Evolutionary conservation across 352 stramenopile species (phyloP).

Genomic region (Pythium aristosporum): DNA sequence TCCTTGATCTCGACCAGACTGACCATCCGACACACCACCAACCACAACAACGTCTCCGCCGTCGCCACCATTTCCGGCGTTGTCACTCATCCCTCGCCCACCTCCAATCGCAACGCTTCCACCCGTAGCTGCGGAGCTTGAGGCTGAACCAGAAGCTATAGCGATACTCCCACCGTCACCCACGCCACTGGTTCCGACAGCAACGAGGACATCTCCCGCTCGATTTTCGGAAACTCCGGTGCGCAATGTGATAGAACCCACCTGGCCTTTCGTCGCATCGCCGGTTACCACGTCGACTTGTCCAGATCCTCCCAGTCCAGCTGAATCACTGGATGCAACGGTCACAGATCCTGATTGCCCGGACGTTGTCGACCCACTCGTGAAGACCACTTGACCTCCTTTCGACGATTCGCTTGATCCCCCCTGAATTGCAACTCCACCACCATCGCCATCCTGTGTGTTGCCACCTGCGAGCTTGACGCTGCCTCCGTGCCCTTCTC

Average conservation of each 20-base stretch:
- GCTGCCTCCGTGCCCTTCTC: conserved; percentile 26
- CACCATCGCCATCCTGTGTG: conserved; percentile 28
- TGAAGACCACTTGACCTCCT: conserved; percentile 23
- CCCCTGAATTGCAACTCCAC: conserved; percentile 21
- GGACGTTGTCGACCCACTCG: conserved; percentile 42
- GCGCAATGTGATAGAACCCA: conserved; percentile 42
- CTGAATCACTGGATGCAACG: conserved; percentile 38
- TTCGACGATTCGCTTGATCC: conserved; percentile 22
- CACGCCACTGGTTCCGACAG: conserved; percentile 40
- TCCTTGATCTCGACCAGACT: conserved; percentile 51
- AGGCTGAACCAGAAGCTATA: conserved; percentile 50
- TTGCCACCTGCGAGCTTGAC: conserved; percentile 26
- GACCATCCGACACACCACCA: conserved; percentile 53
- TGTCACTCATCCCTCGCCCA: conserved; percentile 60
- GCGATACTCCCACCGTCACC: conserved; percentile 53
- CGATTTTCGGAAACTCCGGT: conserved; percentile 43
- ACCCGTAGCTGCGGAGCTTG: conserved; percentile 45
- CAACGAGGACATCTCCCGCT: conserved; percentile 40
- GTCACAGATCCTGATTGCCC: conserved; percentile 46
- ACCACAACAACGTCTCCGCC: conserved; percentile 48
- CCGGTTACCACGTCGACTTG: conserved; percentile 38
- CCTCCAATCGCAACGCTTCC: conserved; percentile 46
- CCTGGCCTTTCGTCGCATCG: conserved; percentile 31
- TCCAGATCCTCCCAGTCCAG: conserved; percentile 45
- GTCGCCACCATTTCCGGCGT: conserved; percentile 70